These are phyloP conservation scores for Annulohypoxylon moriforme DNA, from an alignment of 495 filamentous ascomycete species.

Conservation along the genomic window DNA sequence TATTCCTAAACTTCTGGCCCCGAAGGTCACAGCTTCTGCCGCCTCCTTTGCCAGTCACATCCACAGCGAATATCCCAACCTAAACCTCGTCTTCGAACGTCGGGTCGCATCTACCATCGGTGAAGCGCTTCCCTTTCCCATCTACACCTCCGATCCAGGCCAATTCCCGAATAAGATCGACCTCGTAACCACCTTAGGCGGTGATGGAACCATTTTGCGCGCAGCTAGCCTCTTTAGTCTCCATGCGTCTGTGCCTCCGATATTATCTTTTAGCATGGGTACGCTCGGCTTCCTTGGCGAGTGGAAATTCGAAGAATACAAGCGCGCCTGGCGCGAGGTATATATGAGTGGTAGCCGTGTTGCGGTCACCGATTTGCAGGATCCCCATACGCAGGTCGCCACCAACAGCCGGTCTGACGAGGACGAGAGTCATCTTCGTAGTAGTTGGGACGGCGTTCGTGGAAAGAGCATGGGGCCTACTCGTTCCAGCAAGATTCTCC, in stretches of 20 bases:
- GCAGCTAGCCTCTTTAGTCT: constrained; percentile 91
- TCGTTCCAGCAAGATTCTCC: constrained; percentile 79
- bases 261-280: constrained; percentile 97
- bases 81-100: constrained; percentile 85
- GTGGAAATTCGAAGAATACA: constrained; percentile 93
- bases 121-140: constrained; percentile 76
- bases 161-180: constrained; percentile 77
- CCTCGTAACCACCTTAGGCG: constrained; percentile 87
- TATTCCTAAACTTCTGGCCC: constrained; percentile 84
- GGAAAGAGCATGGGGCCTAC: constrained; percentile 84
- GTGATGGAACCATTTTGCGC: constrained; percentile 94
- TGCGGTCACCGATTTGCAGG: constrained; percentile 55
- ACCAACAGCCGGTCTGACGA: constrained; percentile 37
- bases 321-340: constrained; percentile 88
- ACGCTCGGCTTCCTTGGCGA: constrained; percentile 94
- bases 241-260: constrained; percentile 83
- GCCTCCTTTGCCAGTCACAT: constrained; percentile 87
- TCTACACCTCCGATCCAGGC: constrained; percentile 70
- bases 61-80: constrained; percentile 78
- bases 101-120: constrained; percentile 79
- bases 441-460: constrained; percentile 73
- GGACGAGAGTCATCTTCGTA: constrained; percentile 27
- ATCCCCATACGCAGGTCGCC: constrained; percentile 58
- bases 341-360: constrained; percentile 88
- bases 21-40: constrained; percentile 75